phyloP scores from a whole-genome alignment of 805 yeast genomes.

The Citeromyces nyonsensis region DNA sequence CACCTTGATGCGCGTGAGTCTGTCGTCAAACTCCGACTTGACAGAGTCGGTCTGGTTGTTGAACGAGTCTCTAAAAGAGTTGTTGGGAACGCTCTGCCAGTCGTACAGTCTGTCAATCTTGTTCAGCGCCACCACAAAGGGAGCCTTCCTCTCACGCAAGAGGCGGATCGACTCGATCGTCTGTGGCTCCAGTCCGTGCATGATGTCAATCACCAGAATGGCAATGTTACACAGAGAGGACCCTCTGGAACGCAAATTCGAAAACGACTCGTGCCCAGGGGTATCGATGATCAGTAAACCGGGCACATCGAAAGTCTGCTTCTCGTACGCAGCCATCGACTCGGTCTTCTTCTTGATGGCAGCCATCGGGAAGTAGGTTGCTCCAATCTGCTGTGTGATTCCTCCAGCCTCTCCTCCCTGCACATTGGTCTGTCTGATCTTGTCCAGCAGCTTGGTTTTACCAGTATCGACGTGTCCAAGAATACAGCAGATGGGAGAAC shows the following conservation, averaged over 20 bases:
- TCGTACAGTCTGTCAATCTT: constrained; percentile 95
- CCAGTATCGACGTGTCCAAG: constrained; percentile 99
- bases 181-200: constrained; percentile 98
- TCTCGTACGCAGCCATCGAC: constrained; percentile 79
- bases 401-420: constrained; percentile 99
- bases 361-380: constrained; percentile 96
- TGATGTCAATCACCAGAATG: constrained; percentile 92
- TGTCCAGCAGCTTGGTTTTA: constrained; percentile 92
- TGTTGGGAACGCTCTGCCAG: constrained; percentile 85
- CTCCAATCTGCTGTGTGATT: constrained; percentile 99
- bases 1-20: constrained; percentile 72
- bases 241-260: constrained; percentile 96
- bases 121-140: constrained; percentile 92
- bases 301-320: constrained; percentile 84
- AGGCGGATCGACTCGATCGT: constrained; percentile 87
- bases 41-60: constrained; percentile 73
- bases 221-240: constrained; percentile 98
- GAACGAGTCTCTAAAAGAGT: constrained; percentile 90
- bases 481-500: constrained; percentile 98
- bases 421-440: constrained; percentile 95
- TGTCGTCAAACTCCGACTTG: constrained; percentile 81
- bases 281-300: constrained; percentile 95
- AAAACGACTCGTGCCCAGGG: constrained; percentile 99
- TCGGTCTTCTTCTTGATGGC: constrained; percentile 85
- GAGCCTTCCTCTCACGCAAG: constrained; percentile 93